These are phyloP conservation scores for Dryas drummondii DNA, from an alignment of 306 rosid species.

Conservation along the genomic window DNA sequence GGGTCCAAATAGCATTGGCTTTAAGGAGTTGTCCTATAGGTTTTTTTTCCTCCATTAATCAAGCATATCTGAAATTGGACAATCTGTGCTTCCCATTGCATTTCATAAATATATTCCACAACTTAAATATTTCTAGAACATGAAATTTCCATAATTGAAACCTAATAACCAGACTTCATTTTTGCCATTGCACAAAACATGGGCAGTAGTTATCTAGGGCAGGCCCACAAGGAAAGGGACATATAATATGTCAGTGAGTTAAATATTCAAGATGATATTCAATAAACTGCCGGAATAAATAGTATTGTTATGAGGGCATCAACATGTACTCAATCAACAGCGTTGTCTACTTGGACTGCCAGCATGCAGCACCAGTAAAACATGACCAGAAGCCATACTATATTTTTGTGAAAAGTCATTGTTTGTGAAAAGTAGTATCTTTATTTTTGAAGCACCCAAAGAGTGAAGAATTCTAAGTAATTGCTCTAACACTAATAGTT, in stretches of 20 bases:
- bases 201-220: neutral
- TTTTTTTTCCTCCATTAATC: neutral
- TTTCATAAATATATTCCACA: neutral
- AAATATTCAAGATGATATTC: neutral
- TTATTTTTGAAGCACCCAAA: neutral
- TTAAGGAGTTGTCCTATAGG: neutral
- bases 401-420: neutral
- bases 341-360: neutral
- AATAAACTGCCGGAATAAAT: neutral
- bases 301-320: neutral
- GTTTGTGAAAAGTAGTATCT: neutral
- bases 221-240: neutral
- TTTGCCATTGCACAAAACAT: neutral
- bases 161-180: neutral
- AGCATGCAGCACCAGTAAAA: neutral
- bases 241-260: neutral
- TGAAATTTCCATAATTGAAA: neutral
- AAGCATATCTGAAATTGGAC: neutral
- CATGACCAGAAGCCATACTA: neutral
- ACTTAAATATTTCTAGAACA: neutral
- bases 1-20: neutral
- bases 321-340: neutral
- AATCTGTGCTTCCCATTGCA: neutral
- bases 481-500: constrained; percentile 16
- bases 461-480: neutral